A percentile compares a stretch with the other conserved stretches of the same genome.
Conservation (phyloP, 202 grass and related monocot species). For the Miscanthus sacchariflorus region DNA sequence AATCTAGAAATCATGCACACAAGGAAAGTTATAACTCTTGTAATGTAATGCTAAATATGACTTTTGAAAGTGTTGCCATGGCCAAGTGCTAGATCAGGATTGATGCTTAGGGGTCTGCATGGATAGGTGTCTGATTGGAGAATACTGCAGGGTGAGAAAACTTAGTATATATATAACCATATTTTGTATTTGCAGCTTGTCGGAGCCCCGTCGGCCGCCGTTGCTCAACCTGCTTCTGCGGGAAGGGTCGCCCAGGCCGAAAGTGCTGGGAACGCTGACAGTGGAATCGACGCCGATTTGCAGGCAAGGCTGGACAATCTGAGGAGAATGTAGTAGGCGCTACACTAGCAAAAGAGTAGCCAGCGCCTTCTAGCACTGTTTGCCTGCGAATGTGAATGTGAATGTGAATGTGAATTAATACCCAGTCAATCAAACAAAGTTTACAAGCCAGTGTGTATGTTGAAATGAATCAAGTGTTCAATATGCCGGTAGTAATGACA, state of each 20-base stretch:
- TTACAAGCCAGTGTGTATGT: background rate
- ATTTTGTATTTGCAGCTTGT: slow-evolving; percentile 64
- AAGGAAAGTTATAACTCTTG: background rate
- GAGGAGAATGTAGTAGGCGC: slow-evolving; percentile 69
- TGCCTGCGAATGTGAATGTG: background rate
- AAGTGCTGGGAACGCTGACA: slow-evolving; percentile 47
- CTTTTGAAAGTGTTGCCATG: background rate
- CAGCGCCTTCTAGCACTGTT: background rate
- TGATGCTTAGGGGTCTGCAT: background rate
- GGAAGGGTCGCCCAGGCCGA: slow-evolving; percentile 76
- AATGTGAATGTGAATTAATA: background rate
- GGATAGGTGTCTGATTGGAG: background rate
- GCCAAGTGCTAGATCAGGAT: background rate
- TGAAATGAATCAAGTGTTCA: background rate
- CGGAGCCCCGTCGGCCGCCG: slow-evolving; percentile 64
- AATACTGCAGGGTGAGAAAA: background rate
- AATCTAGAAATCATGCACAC: background rate
- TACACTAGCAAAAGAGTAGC: background rate
- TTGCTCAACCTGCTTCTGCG: slow-evolving; percentile 52
- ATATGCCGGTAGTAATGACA: background rate
- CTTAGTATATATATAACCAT: background rate
- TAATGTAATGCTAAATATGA: background rate
- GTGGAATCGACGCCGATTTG: slow-evolving; percentile 73
- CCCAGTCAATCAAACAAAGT: background rate
- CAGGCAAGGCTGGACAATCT: slow-evolving; percentile 78